A percentile compares a stretch with the other conserved stretches of the same genome.
These are phyloP conservation scores for Arthroderma uncinatum DNA, from an alignment of 2,329 filamentous ascomycete species.

Conservation along the genomic window DNA sequence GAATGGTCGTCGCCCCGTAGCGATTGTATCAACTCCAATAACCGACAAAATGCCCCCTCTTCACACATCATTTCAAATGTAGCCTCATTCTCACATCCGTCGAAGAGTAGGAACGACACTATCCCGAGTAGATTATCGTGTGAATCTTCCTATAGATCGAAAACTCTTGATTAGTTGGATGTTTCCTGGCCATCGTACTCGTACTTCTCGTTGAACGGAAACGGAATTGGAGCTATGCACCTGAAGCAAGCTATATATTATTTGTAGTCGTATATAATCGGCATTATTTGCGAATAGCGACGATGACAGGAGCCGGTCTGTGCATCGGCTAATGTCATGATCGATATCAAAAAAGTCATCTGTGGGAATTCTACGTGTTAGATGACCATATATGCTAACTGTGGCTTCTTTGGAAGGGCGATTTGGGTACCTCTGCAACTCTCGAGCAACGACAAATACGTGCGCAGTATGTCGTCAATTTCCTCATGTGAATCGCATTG, in stretches of 20 bases:
- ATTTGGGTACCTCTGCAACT: constrained; percentile 50
- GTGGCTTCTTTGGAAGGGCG: background rate
- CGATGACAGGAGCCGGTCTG: constrained; percentile 65
- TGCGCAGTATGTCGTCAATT: constrained; percentile 77
- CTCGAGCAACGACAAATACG: constrained; percentile 69
- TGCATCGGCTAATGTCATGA: constrained; percentile 69
- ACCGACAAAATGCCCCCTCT: constrained; percentile 69
- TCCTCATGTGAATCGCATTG: constrained; percentile 50
- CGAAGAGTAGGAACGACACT: constrained; percentile 71
- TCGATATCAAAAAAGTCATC: constrained; percentile 64
- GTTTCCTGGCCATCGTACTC: background rate
- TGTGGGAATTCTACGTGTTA: constrained; percentile 20
- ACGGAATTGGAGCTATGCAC: constrained; percentile 26
- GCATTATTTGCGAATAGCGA: constrained; percentile 61
- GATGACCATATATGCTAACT: background rate
- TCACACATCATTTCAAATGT: constrained; percentile 80
- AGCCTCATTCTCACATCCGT: constrained; percentile 65
- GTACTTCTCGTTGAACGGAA: background rate
- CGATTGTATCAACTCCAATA: constrained; percentile 68
- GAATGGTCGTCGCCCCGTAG: constrained; percentile 41
- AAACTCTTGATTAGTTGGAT: background rate
- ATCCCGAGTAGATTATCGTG: constrained; percentile 68
- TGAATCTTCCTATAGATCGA: constrained; percentile 64
- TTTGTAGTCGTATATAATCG: constrained; percentile 83
- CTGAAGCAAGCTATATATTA: constrained; percentile 76